Base-by-base conservation (phyloP, 768 basidiomycete species). In the Hydnum rufescens region DNA sequence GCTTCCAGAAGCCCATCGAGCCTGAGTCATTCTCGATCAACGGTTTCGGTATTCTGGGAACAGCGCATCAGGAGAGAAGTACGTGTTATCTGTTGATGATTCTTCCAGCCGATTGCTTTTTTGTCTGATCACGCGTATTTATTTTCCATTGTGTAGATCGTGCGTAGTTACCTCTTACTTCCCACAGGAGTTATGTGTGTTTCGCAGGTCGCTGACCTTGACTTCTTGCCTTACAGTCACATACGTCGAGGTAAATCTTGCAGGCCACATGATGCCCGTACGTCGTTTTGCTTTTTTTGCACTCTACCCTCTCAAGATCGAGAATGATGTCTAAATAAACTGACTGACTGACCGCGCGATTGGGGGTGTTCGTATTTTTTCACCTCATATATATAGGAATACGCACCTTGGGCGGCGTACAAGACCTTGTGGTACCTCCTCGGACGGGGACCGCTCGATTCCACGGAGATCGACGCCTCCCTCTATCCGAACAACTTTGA, bases 201-300 rank as follows among this genome's bases (percentile, higher is more conserved):
- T n/a, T n/a, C n/a, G n/a, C n/a, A n/a, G n/a, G n/a, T n/a, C n/a
- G n/a, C n/a, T n/a, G n/a, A n/a, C n/a, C 34, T 19, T 39, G 19
- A 39, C 34, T 39, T 39, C 34, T 36, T 16, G 13, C 42, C n/a
- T 47, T 47, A 57, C 56, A 16, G 61, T 84, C 57, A 76, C 80
- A 0, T 83, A 76, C 56, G 67, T 71, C 29, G 82, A 86, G 59
- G 74, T 86, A 22, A 68, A 58, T 23, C 70, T 82, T 4, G 77
- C 76, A 57, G 83, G 82, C 18, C 82, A 85, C 57, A 83, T 84
- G 81, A 47, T 47, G 44, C 44, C 44, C 25, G 44, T 47, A 47
- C 25, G 44, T 39, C 22, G 13, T 13, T 25, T 25, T 25, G 8
- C 8, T 47, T 28, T 28, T 28, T 26, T 25, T 47, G 44, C 44